These are phyloP conservation scores for Gossypium lobatum DNA, from an alignment of 441 rosid species.

Conservation along the genomic window DNA sequence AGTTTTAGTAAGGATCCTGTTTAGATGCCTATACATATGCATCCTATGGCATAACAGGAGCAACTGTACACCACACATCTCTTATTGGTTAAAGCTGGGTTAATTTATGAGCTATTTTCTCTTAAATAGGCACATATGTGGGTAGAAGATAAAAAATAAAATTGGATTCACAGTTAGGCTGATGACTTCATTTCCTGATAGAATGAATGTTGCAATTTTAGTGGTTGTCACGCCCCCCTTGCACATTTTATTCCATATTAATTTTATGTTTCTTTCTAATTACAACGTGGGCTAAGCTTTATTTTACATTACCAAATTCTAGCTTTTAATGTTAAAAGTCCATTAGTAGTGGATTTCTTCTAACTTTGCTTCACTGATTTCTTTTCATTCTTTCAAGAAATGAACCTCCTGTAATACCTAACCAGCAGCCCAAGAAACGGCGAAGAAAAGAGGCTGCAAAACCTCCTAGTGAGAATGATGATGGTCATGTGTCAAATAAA, in stretches of 20 bases:
- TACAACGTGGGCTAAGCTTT: not conserved
- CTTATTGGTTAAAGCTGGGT: constrained; percentile 7
- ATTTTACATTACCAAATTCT: not conserved
- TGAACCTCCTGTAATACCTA: constrained; percentile 46
- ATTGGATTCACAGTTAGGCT: not conserved
- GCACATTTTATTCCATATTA: not conserved
- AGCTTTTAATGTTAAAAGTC: not conserved
- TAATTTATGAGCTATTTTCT: not conserved
- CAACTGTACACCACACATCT: not conserved
- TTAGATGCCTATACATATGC: not conserved
- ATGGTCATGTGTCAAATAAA: constrained; percentile 43
- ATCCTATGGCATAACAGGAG: constrained; percentile 7
- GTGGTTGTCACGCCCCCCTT: not conserved
- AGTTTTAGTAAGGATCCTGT: not conserved
- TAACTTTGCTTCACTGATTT: constrained; percentile 18
- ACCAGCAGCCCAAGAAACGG: constrained; percentile 80
- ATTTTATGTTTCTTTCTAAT: constrained; percentile 5
- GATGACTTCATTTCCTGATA: not conserved
- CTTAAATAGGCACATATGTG: not conserved
- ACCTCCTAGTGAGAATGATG: constrained; percentile 43
- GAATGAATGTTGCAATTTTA: not conserved
- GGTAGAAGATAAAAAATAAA: not conserved
- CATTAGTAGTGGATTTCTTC: not conserved
- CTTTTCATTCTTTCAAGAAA: constrained; percentile 27
- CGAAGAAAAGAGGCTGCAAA: constrained; percentile 64